These are phyloP conservation scores for Scleroderma citrinum DNA, from an alignment of 768 basidiomycete genomes.

Conservation along the genomic window DNA sequence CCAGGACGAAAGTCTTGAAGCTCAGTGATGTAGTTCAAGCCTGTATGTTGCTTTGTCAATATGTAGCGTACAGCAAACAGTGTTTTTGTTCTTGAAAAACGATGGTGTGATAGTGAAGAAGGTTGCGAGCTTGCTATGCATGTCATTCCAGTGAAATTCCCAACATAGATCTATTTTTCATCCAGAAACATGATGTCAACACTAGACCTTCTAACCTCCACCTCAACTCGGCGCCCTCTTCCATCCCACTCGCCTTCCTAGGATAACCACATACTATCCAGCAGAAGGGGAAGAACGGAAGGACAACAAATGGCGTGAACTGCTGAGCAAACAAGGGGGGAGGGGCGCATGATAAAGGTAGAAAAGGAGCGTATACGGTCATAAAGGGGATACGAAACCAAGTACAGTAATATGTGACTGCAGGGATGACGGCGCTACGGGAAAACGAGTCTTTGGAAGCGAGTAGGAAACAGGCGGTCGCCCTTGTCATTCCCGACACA, in stretches of 20 bases:
- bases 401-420: constrained; percentile 7
- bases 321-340: constrained; percentile 18
- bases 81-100: not conserved
- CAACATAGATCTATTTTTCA: too few species aligned
- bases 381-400: constrained; percentile 18
- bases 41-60: constrained; percentile 2
- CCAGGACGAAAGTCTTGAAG: constrained; percentile 4
- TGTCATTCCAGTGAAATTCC: too few species aligned
- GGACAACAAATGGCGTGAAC: constrained; percentile 50
- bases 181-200: not conserved
- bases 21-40: not conserved
- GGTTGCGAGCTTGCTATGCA: too few species aligned
- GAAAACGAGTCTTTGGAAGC: constrained; percentile 18
- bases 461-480: constrained; percentile 29
- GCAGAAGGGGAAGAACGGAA: constrained; percentile 58
- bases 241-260: constrained; percentile 52
- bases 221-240: constrained; percentile 60
- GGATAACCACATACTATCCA: constrained; percentile 18
- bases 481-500: constrained; percentile 12
- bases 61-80: not conserved
- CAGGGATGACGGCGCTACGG: constrained; percentile 26
- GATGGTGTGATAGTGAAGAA: not conserved
- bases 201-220: constrained; percentile 9
- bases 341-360: constrained; percentile 16
- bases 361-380: constrained; percentile 15